Evolutionary conservation across 306 rosid genomes (phyloP), one percentile per base, ranked within the genome.

Genomic region (Vigna hirtella): DNA sequence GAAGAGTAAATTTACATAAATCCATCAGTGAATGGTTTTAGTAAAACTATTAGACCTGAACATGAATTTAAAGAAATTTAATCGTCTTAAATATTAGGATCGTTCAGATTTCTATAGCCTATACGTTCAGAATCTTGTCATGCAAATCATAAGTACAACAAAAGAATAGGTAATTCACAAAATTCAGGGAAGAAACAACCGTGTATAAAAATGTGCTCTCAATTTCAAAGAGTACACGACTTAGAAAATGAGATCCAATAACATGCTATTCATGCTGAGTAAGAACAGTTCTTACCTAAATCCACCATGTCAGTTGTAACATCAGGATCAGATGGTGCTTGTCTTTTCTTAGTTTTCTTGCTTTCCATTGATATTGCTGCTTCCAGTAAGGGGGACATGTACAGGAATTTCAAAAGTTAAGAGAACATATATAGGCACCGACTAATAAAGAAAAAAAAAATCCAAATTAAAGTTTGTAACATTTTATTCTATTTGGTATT

Each of bases 401-500:
- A 62, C 66, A 26, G 48, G 38, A 73, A 63, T 55, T 78, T 63
- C n/a, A 81, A 67, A 55, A 17, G 13, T 74, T 59, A 34, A 73
- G 69, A 49, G 48, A 78, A 74, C 77, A 58, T n/a, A 58, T n/a
- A 76, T 22, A 64, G 61, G 9, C 56, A 24, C 8, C 15, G 15
- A 14, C 52, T 43, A 17, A 66, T 40, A 64, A 67, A 15, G 43
- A 55, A 18, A 40, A 38, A 17, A 66, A 17, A 16, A 26, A 26
- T 4, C 16, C 71, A 42, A 57, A 5, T 40, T 15, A 47, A 47
- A 45, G 16, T 1, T 79, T 50, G 57, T 17, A 36, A 45, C 52
- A 72, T 69, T 69, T 24, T 61, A 36, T 72, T 83, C 62, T 13
- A 61, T 61, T 42, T 26, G 47, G 12, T 20, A 20, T 20, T 20